Percentiles rank a stretch among this genome's conserved stretches.
These are phyloP conservation scores for Chrysoporthe cubensis DNA, from an alignment of 2,329 filamentous ascomycete species.

Conservation along the genomic window DNA sequence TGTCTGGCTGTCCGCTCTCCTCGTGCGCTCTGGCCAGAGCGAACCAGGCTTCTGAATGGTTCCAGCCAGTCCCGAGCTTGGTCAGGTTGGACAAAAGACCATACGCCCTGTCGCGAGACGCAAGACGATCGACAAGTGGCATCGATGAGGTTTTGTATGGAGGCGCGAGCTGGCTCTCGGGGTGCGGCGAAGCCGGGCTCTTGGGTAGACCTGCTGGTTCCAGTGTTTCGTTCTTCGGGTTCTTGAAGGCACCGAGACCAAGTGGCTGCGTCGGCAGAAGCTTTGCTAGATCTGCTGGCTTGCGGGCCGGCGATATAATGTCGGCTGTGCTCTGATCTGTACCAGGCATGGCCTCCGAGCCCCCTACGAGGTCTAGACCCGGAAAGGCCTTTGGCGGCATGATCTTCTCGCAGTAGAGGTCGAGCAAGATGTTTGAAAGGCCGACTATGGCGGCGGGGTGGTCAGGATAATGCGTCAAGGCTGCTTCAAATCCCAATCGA, in stretches of 20 bases:
- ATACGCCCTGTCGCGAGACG: slow-evolving; percentile 86
- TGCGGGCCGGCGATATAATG: slow-evolving; percentile 17
- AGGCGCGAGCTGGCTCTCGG: slow-evolving; percentile 50
- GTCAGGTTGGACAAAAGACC: slow-evolving; percentile 81
- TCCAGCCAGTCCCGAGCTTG: slow-evolving; percentile 86
- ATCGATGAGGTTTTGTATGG: slow-evolving; percentile 64
- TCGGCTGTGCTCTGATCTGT: slow-evolving; percentile 26
- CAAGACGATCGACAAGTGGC: slow-evolving; percentile 79
- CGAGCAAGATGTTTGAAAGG: slow-evolving; percentile 81
- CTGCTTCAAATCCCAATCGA: slow-evolving; percentile 78
- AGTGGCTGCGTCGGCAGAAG: slow-evolving; percentile 50
- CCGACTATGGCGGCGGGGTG: slow-evolving; percentile 81
- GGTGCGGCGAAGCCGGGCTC: slow-evolving; percentile 31
- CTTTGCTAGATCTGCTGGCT: slow-evolving; percentile 18
- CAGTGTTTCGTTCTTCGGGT: slow-evolving; percentile 17
- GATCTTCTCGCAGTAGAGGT: slow-evolving; percentile 75
- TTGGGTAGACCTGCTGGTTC: slow-evolving; percentile 7
- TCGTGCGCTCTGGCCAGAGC: slow-evolving; percentile 86
- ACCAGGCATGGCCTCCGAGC: slow-evolving; percentile 33
- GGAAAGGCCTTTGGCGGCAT: slow-evolving; percentile 61
- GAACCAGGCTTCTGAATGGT: slow-evolving; percentile 92
- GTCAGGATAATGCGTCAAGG: slow-evolving; percentile 77
- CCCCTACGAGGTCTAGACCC: slow-evolving; percentile 42
- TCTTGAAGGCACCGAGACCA: slow-evolving; percentile 44
- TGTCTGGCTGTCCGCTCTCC: slow-evolving; percentile 80